Base-by-base conservation (phyloP, 768 basidiomycete genomes). In the Hypsizygus marmoreus region DNA sequence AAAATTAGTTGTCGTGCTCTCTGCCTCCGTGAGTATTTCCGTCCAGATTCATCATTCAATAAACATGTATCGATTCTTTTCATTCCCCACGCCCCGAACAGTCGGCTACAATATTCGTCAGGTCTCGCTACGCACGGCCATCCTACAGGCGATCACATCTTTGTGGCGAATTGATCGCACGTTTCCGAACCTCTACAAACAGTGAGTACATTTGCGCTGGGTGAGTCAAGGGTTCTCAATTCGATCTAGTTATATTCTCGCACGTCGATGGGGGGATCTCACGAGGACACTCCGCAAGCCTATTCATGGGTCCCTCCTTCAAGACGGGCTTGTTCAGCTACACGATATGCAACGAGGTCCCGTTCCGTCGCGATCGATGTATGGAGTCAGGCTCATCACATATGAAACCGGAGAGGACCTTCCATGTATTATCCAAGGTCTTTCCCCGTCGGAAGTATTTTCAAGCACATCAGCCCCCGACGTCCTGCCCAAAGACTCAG, bases 1-100 rank as follows among this genome's bases (percentile, higher is more conserved):
- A 24, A 14, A 26, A 11, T 24, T 32, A 82, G 81, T 14, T 81
- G 76, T 52, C 65, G 70, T 49, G 65, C 69, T 7, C 51, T 82
- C 6, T 75, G 72, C 44, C 55, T 82, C 24, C 50, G 82, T 82
- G 57, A 36, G 24, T 19, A 45, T 45, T 33, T 7, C 11, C 13
- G 4, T 39, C 40, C 29, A 25, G 7, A 32, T 45, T 16, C 12
- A n/a, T n/a, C n/a, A n/a, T n/a, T n/a, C n/a, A n/a, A n/a, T n/a
- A n/a, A n/a, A n/a, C n/a, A n/a, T n/a, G n/a, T n/a, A n/a, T n/a
- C n/a, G n/a, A n/a, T 12, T 34, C 16, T 24, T 6, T 8, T n/a
- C n/a, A 36, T 22, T 29, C 33, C 10, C 19, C 20, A 42, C 28
- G 35, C 11, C 40, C 22, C 32, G 40, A 20, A 20, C 20, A 64